Evolutionary conservation across 768 basidiomycete genomes (phyloP).

Genomic region (Hericium coralloides): DNA sequence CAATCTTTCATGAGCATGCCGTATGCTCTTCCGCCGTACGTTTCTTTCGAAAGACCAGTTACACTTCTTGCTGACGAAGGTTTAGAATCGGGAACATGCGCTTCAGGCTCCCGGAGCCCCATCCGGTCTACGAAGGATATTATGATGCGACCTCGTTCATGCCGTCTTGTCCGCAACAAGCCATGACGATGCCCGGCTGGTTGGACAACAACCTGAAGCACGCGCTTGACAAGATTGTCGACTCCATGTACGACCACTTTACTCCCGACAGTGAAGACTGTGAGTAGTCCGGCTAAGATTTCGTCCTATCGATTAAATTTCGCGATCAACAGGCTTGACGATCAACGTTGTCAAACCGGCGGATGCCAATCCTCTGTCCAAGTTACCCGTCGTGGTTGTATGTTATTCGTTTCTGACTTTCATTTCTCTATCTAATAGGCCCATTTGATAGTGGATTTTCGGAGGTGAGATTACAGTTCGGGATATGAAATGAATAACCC

Average conservation of each 20-base stretch:
- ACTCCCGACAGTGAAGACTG: slow-evolving; percentile 12
- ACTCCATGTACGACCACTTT: background rate
- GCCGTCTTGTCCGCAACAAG: background rate
- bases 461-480: slow-evolving; percentile 7
- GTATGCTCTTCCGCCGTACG: background rate
- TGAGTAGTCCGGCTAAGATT: background rate
- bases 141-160: background rate
- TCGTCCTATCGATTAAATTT: background rate
- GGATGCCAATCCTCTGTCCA: background rate
- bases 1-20: background rate
- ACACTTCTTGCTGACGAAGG: background rate
- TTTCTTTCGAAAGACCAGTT: too few relatives aligned
- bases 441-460: slow-evolving; percentile 14
- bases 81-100: background rate
- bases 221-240: background rate
- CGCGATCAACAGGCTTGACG: slow-evolving; percentile 11
- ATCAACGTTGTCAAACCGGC: slow-evolving; percentile 15
- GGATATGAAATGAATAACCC: background rate
- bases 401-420: background rate
- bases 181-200: background rate
- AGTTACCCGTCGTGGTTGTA: slow-evolving; percentile 18
- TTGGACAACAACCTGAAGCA: background rate
- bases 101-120: background rate
- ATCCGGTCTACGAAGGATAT: background rate
- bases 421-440: background rate